These are phyloP conservation scores for Botryotinia globosa DNA, from an alignment of 2,329 filamentous ascomycete species.

Conservation along the genomic window DNA sequence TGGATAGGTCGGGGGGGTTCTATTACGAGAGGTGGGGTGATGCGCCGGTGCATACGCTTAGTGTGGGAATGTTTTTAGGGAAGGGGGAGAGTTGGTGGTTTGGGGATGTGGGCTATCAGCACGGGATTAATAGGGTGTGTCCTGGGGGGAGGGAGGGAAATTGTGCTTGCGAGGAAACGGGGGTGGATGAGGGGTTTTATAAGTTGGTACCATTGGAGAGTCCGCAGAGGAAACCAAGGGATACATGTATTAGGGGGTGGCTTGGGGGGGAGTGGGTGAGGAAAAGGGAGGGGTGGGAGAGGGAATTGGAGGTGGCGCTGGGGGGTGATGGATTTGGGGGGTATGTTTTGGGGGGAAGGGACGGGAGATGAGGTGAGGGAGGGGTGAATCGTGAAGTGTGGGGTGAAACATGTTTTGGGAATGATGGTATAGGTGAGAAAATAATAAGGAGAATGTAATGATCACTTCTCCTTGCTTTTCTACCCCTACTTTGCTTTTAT, in stretches of 20 bases:
- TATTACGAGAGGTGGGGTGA: slow-evolving; percentile 98
- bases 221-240: slow-evolving; percentile 46
- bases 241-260: slow-evolving; percentile 48
- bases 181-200: slow-evolving; percentile 47
- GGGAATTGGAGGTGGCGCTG: slow-evolving; percentile 42
- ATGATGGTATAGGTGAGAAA: neutral
- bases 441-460: neutral
- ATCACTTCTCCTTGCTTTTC: neutral
- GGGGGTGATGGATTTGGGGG: slow-evolving; percentile 47
- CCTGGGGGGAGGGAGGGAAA: slow-evolving; percentile 34
- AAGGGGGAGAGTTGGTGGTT: slow-evolving; percentile 97
- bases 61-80: slow-evolving; percentile 76
- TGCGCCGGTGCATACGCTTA: slow-evolving; percentile 93
- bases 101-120: slow-evolving; percentile 95
- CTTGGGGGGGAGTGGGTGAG: slow-evolving; percentile 45
- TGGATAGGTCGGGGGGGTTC: slow-evolving; percentile 90
- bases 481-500: neutral
- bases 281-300: slow-evolving; percentile 45
- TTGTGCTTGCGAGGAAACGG: slow-evolving; percentile 45
- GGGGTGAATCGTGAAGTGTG: too few species aligned
- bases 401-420: too few species aligned
- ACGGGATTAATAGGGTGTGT: slow-evolving; percentile 53
- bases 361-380: too few species aligned
- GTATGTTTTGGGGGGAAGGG: slow-evolving; percentile 35
- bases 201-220: slow-evolving; percentile 48